Conservation (phyloP, 1,284 basidiomycete genomes). For the Rhodotorula sp. region DNA sequence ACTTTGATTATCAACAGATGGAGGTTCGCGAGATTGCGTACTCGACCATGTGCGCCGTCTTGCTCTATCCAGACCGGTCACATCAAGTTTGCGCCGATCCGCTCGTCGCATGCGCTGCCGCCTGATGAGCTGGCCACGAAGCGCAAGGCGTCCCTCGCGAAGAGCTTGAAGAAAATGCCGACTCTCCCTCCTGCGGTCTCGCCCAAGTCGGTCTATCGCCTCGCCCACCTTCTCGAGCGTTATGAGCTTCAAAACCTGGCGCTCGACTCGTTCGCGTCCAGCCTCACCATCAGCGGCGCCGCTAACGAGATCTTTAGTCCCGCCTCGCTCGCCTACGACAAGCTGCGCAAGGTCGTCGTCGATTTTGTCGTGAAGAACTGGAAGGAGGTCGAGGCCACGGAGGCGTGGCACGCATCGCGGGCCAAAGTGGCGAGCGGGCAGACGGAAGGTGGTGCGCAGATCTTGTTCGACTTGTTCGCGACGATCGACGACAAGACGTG, state of each 20-base stretch:
- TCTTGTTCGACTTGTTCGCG: too few relatives aligned
- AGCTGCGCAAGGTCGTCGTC: not conserved
- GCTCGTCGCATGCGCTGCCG: not conserved
- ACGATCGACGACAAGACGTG: too few relatives aligned
- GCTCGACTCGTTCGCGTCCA: not conserved
- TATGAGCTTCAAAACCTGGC: not conserved
- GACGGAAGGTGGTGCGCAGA: too few relatives aligned
- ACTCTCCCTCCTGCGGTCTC: not conserved
- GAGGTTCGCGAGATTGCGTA: not conserved
- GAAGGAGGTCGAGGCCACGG: not conserved
- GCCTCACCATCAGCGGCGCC: not conserved
- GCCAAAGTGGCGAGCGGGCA: too few relatives aligned
- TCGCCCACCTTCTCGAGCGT: slow-evolving; percentile 10
- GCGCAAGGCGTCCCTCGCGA: too few relatives aligned
- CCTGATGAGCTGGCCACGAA: not conserved
- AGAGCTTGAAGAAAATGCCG: not conserved
- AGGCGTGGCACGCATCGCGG: not conserved
- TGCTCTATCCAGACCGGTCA: not conserved
- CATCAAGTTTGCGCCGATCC: not conserved
- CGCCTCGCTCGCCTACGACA: not conserved
- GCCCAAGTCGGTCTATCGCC: slow-evolving; percentile 13
- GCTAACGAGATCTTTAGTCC: not conserved
- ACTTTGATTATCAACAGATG: not conserved
- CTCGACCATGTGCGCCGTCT: slow-evolving; percentile 6
- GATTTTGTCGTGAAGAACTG: not conserved